Base-by-base conservation (phyloP, 768 basidiomycete genomes). In the Podaxis sp. region DNA sequence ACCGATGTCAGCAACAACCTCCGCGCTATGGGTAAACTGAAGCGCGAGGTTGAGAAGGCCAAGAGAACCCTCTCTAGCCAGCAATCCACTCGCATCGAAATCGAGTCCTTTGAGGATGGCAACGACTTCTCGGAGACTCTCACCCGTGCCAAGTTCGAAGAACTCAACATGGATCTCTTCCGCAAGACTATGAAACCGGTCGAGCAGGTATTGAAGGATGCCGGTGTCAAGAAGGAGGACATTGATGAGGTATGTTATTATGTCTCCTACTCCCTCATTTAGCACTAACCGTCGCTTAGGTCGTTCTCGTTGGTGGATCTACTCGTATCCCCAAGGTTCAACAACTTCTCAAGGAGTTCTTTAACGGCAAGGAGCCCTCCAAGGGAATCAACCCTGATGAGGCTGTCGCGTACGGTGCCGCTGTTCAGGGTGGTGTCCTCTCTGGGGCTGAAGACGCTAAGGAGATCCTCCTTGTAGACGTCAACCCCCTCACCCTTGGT, bases 301-400 rank as follows among this genome's bases (percentile, higher is more conserved):
- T 93, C 64, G 91, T 94, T 53, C 92, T 96, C 56, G 94, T 96
- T 62, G 94, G 94, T 75, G 94, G 94, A 76, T 98, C 96, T 28
- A 99, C 96, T 67, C 95, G 96, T 88, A 99, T 99, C 69, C 96
- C 96, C 76, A 97, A 97, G 82, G 94, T 99, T 65, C 95, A 98
- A 71, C 93, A 97, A 70, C 92, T 98, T 73, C 87, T 99, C 72
- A 95, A 94, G 77, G 95, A 98, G 73, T 98, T 86, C 83, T 99
- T 98, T 76, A 88, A 85, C 66, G 90, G 93, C 72, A 97, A 92
- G 81, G 96, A 98, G 74, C 95, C 95, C 56, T 95, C 95, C 64
- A 95, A 94, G 83, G 91, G 92, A 66, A 99, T 98, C 80, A 98
- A 99, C 84, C 95, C 95, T 56, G 96, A 99, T 74, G 96, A 99